Conservation (phyloP, 106 monocot genomes). For the Dioscorea dumetorum region DNA sequence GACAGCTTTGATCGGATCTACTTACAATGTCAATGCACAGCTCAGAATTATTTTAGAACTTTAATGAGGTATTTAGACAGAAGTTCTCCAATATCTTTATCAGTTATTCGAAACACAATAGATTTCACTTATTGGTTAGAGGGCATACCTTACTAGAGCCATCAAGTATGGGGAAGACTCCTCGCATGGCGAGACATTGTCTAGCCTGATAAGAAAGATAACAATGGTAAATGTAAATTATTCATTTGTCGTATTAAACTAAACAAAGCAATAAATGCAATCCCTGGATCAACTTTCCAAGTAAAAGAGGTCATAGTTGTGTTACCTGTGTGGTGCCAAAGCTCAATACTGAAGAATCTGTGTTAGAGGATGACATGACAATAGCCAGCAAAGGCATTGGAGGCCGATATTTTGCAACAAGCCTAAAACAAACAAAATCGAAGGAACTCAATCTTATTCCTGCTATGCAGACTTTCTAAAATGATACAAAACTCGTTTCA, state of each 20-base stretch:
- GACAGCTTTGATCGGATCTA: no score
- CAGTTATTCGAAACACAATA: not conserved
- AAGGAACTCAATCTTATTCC: not conserved
- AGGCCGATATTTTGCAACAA: constrained; percentile 67
- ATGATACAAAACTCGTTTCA: no score
- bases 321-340: constrained; percentile 43
- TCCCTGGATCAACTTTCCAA: not conserved
- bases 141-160: constrained; percentile 32
- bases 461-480: not conserved
- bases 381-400: constrained; percentile 67
- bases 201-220: constrained; percentile 48
- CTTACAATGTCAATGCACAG: no score
- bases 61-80: not conserved
- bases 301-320: not conserved
- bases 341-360: constrained; percentile 13
- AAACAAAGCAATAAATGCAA: not conserved
- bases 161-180: constrained; percentile 52
- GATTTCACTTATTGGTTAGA: not conserved
- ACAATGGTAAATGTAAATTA: not conserved
- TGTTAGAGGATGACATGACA: constrained; percentile 22
- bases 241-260: not conserved
- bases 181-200: constrained; percentile 58
- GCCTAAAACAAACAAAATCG: constrained; percentile 14
- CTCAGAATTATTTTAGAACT: not conserved
- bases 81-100: not conserved